Conservation (phyloP, 1,284 basidiomycete genomes). For the Pascua guehoae region DNA sequence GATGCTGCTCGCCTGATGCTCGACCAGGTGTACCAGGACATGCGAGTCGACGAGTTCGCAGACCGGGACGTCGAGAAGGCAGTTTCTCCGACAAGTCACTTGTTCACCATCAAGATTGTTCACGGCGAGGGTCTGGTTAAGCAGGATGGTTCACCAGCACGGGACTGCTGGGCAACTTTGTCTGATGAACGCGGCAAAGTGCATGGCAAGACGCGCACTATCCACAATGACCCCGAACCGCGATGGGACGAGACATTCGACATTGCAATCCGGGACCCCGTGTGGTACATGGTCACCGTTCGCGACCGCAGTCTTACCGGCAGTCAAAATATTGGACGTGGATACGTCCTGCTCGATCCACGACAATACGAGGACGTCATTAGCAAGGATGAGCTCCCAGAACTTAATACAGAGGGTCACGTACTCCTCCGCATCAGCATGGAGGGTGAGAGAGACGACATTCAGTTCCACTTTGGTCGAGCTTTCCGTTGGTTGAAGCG, state of each 20-base stretch:
- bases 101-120: constrained; percentile 87
- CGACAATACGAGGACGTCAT: constrained; percentile 82
- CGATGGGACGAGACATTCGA: constrained; percentile 98
- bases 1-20: constrained; percentile 84
- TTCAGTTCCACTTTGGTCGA: constrained; percentile 94
- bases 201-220: constrained; percentile 90
- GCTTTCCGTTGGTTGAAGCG: constrained; percentile 93
- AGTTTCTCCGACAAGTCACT: constrained; percentile 65
- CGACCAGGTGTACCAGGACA: constrained; percentile 88
- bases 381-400: constrained; percentile 87
- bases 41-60: constrained; percentile 84
- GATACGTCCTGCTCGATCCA: constrained; percentile 89
- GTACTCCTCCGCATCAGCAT: constrained; percentile 87
- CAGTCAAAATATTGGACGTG: constrained; percentile 85
- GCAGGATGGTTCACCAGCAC: constrained; percentile 59
- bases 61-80: constrained; percentile 58
- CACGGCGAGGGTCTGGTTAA: constrained; percentile 77
- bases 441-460: constrained; percentile 98
- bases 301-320: constrained; percentile 84
- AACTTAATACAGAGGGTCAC: constrained; percentile 73
- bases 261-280: constrained; percentile 69
- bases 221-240: constrained; percentile 85
- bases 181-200: constrained; percentile 88
- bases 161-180: constrained; percentile 88
- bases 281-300: constrained; percentile 96